A percentile compares a stretch with the other conserved stretches of the same genome.
These are phyloP conservation scores for Sugiyamaella neomexicana DNA, from an alignment of 1,139 yeast species.

Conservation along the genomic window DNA sequence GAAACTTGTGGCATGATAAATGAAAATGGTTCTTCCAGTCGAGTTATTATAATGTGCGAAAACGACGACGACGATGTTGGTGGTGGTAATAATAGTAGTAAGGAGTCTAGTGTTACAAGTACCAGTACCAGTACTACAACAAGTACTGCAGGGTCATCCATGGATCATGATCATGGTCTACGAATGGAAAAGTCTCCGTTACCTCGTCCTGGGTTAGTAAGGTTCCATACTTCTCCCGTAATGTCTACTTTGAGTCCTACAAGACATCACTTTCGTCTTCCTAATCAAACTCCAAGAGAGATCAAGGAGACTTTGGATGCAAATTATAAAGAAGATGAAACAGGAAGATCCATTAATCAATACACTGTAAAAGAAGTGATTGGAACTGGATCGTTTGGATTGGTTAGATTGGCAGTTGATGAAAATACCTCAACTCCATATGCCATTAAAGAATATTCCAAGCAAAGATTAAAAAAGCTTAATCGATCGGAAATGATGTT, in stretches of 20 bases:
- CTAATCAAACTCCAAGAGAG: constrained; percentile 38
- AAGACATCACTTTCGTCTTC: constrained; percentile 41
- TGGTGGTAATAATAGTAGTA: constrained; percentile 5
- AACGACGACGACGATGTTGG: constrained; percentile 3
- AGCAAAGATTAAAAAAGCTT: constrained; percentile 47
- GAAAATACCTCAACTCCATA: constrained; percentile 42
- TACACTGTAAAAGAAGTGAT: constrained; percentile 64
- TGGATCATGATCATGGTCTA: not conserved
- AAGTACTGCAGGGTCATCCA: not conserved
- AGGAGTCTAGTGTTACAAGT: not conserved
- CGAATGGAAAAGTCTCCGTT: not conserved
- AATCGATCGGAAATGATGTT: constrained; percentile 45
- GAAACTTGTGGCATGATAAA: not conserved
- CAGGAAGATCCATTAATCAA: constrained; percentile 41
- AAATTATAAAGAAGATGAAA: constrained; percentile 37
- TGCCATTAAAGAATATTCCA: constrained; percentile 72
- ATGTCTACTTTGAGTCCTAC: constrained; percentile 38
- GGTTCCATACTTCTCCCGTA: constrained; percentile 41
- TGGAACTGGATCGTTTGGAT: constrained; percentile 90
- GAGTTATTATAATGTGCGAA: constrained; percentile 3
- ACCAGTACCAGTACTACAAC: no score
- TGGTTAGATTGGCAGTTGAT: constrained; percentile 82
- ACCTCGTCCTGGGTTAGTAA: constrained; percentile 28
- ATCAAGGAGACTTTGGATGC: constrained; percentile 45
- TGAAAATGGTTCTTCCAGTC: not conserved